phyloP scores from a whole-genome alignment of 1,284 basidiomycete species.

The Apiotrichum mycotoxinovorans region DNA sequence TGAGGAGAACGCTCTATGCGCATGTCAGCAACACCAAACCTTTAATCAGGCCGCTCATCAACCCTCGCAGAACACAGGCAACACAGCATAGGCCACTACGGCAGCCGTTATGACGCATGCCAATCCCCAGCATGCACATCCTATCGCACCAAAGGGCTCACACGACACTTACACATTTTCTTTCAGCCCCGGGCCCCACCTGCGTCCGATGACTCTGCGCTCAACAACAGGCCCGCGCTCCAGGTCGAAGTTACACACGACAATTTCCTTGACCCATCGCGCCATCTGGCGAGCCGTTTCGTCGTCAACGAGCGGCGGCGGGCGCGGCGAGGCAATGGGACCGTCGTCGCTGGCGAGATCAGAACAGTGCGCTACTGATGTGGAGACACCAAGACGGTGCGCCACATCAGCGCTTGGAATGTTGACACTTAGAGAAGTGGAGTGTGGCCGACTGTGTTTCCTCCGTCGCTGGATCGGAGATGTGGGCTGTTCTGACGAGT shows the following conservation, averaged over 20 bases:
- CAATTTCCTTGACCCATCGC: constrained; percentile 74
- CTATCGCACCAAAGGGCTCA: no score
- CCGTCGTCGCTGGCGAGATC: not conserved
- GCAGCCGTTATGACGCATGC: no score
- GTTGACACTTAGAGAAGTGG: constrained; percentile 15
- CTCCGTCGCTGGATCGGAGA: not conserved
- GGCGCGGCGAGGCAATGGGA: constrained; percentile 13
- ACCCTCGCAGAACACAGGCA: no score
- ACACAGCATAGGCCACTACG: no score
- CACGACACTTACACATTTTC: constrained; percentile 70
- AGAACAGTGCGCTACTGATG: not conserved
- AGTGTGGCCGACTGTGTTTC: constrained; percentile 11
- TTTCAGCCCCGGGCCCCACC: constrained; percentile 63
- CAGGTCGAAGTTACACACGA: constrained; percentile 81
- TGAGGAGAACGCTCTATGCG: constrained; percentile 77
- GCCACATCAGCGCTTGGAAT: constrained; percentile 12
- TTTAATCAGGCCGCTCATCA: no score
- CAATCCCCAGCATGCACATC: no score
- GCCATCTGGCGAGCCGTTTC: constrained; percentile 58
- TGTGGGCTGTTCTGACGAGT: not conserved
- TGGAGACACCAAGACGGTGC: not conserved
- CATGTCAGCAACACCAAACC: no score
- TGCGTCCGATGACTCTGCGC: constrained; percentile 62
- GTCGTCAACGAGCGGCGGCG: constrained; percentile 52
- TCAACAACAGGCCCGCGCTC: constrained; percentile 80